A percentile compares a stretch with the other conserved stretches of the same genome.
These are phyloP conservation scores for Purshia tridentata DNA, from an alignment of 306 rosid genomes.

Conservation along the genomic window DNA sequence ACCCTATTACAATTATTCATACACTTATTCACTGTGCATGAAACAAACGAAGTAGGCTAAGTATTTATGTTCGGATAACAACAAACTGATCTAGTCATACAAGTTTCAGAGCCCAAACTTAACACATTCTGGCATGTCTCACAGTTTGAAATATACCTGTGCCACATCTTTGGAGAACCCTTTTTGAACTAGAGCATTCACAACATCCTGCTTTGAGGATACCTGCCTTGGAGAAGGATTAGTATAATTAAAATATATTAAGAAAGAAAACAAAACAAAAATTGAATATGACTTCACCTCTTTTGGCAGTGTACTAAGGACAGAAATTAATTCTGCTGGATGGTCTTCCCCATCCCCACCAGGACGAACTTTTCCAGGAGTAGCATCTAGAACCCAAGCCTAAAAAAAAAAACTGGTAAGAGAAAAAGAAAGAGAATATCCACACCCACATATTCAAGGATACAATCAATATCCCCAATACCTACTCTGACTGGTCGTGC, in stretches of 20 bases:
- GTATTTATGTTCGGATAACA: neutral
- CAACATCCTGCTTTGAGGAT: conserved; percentile 65
- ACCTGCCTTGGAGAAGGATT: conserved; percentile 46
- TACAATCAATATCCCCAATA: neutral
- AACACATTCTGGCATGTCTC: neutral
- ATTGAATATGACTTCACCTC: conserved; percentile 50
- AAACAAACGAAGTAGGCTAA: neutral
- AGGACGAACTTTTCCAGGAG: conserved; percentile 84
- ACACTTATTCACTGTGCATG: neutral
- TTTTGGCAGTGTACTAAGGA: conserved; percentile 62
- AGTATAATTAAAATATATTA: neutral
- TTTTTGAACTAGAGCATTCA: conserved; percentile 57
- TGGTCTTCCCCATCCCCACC: conserved; percentile 98
- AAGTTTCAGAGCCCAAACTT: conserved; percentile 7
- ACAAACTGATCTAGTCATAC: neutral
- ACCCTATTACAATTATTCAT: neutral
- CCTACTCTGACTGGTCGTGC: conserved; percentile 88
- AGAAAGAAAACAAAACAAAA: conserved; percentile 20
- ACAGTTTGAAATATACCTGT: conserved; percentile 50
- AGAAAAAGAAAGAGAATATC: neutral
- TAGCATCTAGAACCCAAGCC: conserved; percentile 96
- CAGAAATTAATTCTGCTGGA: conserved; percentile 84
- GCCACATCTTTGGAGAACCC: conserved; percentile 92
- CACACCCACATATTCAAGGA: neutral
- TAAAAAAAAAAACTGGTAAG: conserved; percentile 21